Conservation (phyloP, 1,139 yeast species). For the Wickerhamiella infanticola region DNA sequence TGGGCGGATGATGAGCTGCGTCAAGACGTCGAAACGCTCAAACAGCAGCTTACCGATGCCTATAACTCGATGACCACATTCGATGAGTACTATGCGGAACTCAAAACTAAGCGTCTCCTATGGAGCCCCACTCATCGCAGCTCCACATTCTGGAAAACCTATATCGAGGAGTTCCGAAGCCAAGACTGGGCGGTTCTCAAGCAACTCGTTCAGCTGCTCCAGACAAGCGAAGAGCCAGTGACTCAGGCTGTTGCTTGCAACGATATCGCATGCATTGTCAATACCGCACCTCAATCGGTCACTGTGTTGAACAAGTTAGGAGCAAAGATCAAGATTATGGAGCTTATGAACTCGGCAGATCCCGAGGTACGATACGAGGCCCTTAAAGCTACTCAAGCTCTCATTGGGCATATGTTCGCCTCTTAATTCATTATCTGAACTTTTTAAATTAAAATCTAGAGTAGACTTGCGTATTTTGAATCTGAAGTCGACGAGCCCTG, state of each 20-base stretch:
- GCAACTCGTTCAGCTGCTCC: slow-evolving; percentile 30
- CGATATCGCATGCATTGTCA: slow-evolving; percentile 62
- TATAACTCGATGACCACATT: slow-evolving; percentile 74
- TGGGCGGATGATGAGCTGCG: slow-evolving; percentile 92
- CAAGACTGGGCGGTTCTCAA: slow-evolving; percentile 59
- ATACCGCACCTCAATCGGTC: slow-evolving; percentile 41
- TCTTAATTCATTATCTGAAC: background rate
- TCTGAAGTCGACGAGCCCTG: background rate
- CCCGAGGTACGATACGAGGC: slow-evolving; percentile 91
- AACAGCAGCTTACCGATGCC: slow-evolving; percentile 48
- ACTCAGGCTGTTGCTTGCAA: slow-evolving; percentile 44
- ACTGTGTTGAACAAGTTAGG: slow-evolving; percentile 35
- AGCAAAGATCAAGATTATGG: slow-evolving; percentile 69
- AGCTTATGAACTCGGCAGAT: slow-evolving; percentile 65
- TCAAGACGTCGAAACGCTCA: slow-evolving; percentile 47
- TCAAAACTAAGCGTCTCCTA: slow-evolving; percentile 57
- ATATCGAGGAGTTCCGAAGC: slow-evolving; percentile 59
- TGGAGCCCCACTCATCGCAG: slow-evolving; percentile 94
- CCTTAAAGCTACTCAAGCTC: slow-evolving; percentile 77
- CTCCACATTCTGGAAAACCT: slow-evolving; percentile 79
- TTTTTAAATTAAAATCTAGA: background rate
- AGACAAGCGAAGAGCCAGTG: slow-evolving; percentile 19
- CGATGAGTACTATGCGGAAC: slow-evolving; percentile 81
- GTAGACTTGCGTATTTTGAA: background rate
- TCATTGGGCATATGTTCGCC: slow-evolving; percentile 61